These are phyloP conservation scores for Triticum aestivum DNA, from an alignment of 176 grass and related monocot genomes.

Conservation along the genomic window DNA sequence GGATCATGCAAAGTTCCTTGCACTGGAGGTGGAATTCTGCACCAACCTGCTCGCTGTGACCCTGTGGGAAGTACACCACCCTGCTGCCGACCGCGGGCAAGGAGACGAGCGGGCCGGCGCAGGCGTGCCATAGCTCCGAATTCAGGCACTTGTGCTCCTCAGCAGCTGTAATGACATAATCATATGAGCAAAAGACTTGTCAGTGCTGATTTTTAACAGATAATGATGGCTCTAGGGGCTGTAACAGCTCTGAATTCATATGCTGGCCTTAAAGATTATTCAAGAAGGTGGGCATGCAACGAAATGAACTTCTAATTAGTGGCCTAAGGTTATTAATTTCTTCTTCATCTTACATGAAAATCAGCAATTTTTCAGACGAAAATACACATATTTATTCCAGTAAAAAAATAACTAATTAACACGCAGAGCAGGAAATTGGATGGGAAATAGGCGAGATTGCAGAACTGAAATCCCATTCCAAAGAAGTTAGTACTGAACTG, in stretches of 20 bases:
- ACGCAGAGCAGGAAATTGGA: neutral
- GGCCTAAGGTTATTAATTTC: neutral
- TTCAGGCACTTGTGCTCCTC: conserved; percentile 88
- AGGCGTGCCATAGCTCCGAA: conserved; percentile 99
- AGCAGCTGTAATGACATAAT: conserved; percentile 44
- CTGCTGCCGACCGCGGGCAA: conserved; percentile 81
- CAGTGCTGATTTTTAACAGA: conserved; percentile 12
- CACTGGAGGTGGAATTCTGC: conserved; percentile 2
- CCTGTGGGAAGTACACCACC: conserved; percentile 96
- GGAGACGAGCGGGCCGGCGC: conserved; percentile 95
- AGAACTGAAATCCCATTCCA: neutral
- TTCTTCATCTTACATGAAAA: conserved; percentile 14
- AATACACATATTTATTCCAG: neutral
- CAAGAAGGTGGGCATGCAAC: neutral
- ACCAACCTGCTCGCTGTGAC: conserved; percentile 94
- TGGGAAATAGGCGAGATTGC: neutral
- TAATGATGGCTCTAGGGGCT: neutral
- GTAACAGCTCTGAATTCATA: neutral
- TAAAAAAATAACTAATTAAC: neutral
- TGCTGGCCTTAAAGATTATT: conserved; percentile 8
- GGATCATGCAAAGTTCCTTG: neutral
- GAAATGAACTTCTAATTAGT: conserved; percentile 7
- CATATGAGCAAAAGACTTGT: neutral
- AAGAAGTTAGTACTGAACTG: neutral
- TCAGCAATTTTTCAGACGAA: neutral